Conservation (phyloP, 208 protist genomes). For the Leptomonas pyrrhocoris region DNA sequence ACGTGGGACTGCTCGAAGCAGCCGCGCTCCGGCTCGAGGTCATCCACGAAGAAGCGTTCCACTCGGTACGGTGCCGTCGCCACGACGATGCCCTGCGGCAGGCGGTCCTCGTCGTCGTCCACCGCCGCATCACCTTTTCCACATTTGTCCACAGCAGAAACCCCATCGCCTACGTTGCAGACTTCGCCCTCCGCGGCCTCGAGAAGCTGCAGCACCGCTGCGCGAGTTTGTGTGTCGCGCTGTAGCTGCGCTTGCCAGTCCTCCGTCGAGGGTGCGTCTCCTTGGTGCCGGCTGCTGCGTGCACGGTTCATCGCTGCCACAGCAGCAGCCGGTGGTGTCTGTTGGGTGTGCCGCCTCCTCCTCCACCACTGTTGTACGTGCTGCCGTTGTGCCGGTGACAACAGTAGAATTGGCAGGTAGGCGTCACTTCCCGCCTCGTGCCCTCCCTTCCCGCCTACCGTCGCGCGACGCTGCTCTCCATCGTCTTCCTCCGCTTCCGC, state of each 20-base stretch:
- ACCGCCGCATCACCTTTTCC: neutral
- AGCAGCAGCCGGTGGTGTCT: neutral
- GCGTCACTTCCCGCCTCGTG: neutral
- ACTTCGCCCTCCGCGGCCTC: slow-evolving; percentile 18
- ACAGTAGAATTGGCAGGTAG: slow-evolving; percentile 10
- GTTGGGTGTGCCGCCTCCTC: too few species aligned
- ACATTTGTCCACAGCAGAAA: too few species aligned
- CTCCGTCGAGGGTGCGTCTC: neutral
- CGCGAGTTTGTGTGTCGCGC: slow-evolving; percentile 1
- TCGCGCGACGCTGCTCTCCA: neutral
- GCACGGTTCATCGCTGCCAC: too few species aligned
- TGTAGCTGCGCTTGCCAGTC: neutral
- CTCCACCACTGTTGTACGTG: slow-evolving; percentile 29
- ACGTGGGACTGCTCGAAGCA: slow-evolving; percentile 33
- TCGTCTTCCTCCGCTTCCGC: too few species aligned
- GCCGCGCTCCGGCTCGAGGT: slow-evolving; percentile 54
- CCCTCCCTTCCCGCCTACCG: neutral
- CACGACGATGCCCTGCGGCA: slow-evolving; percentile 19
- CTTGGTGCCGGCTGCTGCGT: neutral
- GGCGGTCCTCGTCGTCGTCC: neutral
- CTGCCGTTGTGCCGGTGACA: slow-evolving; percentile 18
- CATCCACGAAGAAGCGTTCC: slow-evolving; percentile 79
- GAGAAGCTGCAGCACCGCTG: slow-evolving; percentile 20
- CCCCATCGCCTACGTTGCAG: slow-evolving; percentile 1
- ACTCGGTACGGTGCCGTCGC: slow-evolving; percentile 37